Conservation (phyloP, 768 basidiomycete species). For the Psilocybe subaeruginosa region DNA sequence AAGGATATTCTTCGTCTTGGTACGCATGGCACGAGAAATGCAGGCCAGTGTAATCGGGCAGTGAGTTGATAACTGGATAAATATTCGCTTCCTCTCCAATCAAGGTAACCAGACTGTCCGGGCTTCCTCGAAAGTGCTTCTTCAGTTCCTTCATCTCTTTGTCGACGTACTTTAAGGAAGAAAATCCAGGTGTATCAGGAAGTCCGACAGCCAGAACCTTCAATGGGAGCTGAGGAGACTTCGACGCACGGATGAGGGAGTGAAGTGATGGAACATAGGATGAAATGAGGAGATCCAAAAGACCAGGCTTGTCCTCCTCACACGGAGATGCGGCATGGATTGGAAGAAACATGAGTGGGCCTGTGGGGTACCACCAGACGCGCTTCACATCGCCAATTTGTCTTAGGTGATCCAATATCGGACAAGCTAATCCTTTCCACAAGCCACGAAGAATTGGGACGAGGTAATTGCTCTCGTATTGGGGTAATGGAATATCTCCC, state of each 20-base stretch:
- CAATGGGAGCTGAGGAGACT: background rate
- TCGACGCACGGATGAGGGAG: slow-evolving; percentile 3
- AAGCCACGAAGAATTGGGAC: background rate
- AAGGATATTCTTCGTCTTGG: slow-evolving; percentile 5
- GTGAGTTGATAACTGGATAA: background rate
- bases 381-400: background rate
- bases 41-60: background rate
- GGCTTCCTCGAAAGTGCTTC: background rate
- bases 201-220: slow-evolving; percentile 2
- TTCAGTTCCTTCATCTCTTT: background rate
- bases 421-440: background rate
- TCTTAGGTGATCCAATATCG: background rate
- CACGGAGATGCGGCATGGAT: slow-evolving; percentile 9
- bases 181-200: background rate
- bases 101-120: background rate
- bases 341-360: background rate
- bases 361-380: slow-evolving; percentile 6
- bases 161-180: background rate
- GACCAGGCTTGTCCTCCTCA: background rate
- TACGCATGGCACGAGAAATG: slow-evolving; percentile 2
- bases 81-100: slow-evolving; percentile 2
- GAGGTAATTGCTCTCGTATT: background rate
- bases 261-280: slow-evolving; percentile 7
- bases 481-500: too few species aligned
- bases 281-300: background rate